Evolutionary conservation across 1,284 basidiomycete genomes (phyloP).

Genomic region (Puccinia horiana): DNA sequence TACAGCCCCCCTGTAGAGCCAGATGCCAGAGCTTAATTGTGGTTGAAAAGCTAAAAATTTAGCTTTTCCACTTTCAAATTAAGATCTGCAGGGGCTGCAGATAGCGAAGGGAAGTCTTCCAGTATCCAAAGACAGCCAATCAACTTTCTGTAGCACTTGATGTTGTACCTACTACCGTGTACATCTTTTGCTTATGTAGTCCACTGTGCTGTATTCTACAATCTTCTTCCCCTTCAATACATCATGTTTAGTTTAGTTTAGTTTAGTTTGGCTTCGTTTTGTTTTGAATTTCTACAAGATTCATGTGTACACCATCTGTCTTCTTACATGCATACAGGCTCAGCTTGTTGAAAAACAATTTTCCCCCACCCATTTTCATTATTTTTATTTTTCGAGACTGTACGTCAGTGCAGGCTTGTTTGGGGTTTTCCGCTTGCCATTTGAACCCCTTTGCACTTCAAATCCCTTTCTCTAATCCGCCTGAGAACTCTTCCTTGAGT

Average conservation of each 20-base stretch:
- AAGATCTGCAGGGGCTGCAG: no score
- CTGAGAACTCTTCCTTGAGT: background rate
- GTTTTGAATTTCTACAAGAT: background rate
- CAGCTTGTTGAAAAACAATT: background rate
- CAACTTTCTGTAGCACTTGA: no score
- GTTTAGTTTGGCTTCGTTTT: background rate
- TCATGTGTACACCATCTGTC: background rate
- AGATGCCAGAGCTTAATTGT: no score
- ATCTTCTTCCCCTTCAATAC: background rate
- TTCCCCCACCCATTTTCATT: background rate
- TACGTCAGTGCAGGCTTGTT: background rate
- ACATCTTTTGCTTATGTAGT: background rate
- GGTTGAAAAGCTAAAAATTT: no score
- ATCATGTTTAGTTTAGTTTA: no score
- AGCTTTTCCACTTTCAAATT: no score
- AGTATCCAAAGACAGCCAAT: no score
- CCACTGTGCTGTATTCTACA: background rate
- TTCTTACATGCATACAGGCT: background rate
- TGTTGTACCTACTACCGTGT: no score
- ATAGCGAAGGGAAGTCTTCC: no score
- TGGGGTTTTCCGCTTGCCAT: background rate
- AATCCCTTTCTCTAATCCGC: constrained; percentile 1
- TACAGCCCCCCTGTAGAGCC: no score
- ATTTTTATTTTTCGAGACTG: background rate
- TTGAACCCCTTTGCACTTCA: background rate